phyloP scores from a whole-genome alignment of 2,329 filamentous ascomycete genomes.

The Colletotrichum magnum region DNA sequence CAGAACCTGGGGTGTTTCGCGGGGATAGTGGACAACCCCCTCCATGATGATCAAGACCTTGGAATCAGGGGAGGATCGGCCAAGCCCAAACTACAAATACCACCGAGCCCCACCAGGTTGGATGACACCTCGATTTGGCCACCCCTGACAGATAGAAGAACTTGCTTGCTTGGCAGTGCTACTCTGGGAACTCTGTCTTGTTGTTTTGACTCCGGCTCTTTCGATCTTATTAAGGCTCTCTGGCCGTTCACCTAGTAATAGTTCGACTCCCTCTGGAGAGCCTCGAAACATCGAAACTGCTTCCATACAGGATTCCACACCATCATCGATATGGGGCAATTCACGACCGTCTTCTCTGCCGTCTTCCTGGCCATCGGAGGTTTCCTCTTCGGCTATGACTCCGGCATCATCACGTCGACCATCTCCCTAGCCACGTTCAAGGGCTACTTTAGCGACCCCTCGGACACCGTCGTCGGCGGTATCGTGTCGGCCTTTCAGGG shows the following conservation, averaged over 20 bases:
- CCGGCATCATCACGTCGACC: constrained; percentile 58
- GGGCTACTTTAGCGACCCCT: constrained; percentile 57
- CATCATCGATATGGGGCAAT: constrained; percentile 38
- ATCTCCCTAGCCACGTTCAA: constrained; percentile 49
- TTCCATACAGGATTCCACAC: too few relatives aligned
- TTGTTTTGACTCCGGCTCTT: not conserved
- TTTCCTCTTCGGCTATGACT: constrained; percentile 61
- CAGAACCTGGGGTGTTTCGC: constrained; percentile 15
- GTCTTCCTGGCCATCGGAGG: constrained; percentile 46
- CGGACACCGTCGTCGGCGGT: constrained; percentile 43
- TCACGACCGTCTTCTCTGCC: constrained; percentile 40
- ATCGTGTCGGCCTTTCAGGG: constrained; percentile 48
- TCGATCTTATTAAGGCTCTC: not conserved
- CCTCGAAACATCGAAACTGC: too few relatives aligned
- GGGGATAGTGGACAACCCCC: constrained; percentile 6
- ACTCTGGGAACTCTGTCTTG: not conserved
- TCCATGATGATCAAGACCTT: not conserved
- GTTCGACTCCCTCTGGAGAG: not conserved
- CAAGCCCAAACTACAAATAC: constrained; percentile 7
- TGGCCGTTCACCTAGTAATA: not conserved
- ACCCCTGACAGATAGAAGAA: not conserved
- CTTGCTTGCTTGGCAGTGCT: too few relatives aligned
- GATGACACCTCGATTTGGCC: constrained; percentile 15
- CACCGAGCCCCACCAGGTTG: constrained; percentile 22
- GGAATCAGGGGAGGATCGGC: constrained; percentile 11